phyloP scores from a whole-genome alignment of 371 early-diverging fungal species.

The Mortierella sp. region DNA sequence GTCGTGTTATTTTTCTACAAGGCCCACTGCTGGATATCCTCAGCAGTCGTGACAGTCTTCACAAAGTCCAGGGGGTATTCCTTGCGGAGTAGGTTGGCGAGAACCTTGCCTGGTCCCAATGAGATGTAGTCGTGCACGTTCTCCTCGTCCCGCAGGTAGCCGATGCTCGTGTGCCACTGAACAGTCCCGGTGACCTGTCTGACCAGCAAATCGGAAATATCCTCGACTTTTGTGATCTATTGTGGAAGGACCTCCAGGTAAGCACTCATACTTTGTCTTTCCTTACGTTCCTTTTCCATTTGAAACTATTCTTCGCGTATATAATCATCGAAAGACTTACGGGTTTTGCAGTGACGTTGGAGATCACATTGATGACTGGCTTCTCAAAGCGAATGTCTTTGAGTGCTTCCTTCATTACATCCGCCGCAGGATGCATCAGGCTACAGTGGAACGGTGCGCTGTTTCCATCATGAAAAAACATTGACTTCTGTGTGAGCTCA shows the following conservation, averaged over 20 bases:
- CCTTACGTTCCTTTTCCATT: no score
- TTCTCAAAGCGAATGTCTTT: constrained; percentile 66
- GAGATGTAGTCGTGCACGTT: constrained; percentile 87
- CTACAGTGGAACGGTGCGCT: constrained; percentile 95
- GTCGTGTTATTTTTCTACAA: constrained; percentile 11
- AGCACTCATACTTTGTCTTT: no score
- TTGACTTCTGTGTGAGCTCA: neutral
- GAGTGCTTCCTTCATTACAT: constrained; percentile 78
- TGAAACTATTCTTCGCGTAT: no score
- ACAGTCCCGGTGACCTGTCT: constrained; percentile 88
- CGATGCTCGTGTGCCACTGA: constrained; percentile 89
- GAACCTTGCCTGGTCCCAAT: constrained; percentile 89
- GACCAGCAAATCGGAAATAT: constrained; percentile 78
- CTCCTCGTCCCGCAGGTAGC: constrained; percentile 75
- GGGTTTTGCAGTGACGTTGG: constrained; percentile 91
- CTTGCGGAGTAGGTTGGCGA: constrained; percentile 89
- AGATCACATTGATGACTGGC: constrained; percentile 85
- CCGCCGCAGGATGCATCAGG: constrained; percentile 89
- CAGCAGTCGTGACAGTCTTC: constrained; percentile 49
- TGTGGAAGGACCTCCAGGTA: no score
- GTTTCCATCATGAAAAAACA: neutral
- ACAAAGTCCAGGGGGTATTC: constrained; percentile 88
- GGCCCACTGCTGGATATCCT: constrained; percentile 49
- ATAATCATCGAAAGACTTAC: no score
- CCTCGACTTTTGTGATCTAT: constrained; percentile 60